These are phyloP conservation scores for Aspergillus sparsus DNA, from an alignment of 495 filamentous ascomycete species.

Conservation along the genomic window DNA sequence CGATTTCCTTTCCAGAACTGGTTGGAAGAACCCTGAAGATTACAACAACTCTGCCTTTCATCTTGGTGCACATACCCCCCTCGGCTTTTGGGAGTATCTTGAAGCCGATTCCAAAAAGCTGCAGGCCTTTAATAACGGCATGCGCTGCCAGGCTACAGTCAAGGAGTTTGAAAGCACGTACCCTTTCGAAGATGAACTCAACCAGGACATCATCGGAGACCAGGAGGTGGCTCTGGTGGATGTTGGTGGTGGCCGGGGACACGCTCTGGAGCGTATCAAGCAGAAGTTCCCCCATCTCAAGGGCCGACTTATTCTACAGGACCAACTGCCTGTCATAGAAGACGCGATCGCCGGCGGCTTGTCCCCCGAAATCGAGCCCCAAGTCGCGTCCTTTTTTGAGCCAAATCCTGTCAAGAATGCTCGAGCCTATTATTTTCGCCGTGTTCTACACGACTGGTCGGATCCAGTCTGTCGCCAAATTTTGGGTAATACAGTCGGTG, in stretches of 20 bases:
- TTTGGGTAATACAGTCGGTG: conserved; percentile 40
- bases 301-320: conserved; percentile 49
- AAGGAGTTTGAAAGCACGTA: conserved; percentile 7
- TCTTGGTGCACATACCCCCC: not conserved
- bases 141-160: not conserved
- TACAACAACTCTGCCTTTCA: not conserved
- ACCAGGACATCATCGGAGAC: conserved; percentile 10
- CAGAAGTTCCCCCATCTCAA: conserved; percentile 29
- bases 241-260: conserved; percentile 48
- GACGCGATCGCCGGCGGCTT: conserved; percentile 48
- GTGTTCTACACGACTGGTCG: conserved; percentile 50
- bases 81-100: not conserved
- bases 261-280: conserved; percentile 41
- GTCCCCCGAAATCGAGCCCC: conserved; percentile 29
- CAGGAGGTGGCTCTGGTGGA: conserved; percentile 48
- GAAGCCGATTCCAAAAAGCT: not conserved
- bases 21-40: not conserved
- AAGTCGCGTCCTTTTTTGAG: conserved; percentile 48
- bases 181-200: conserved; percentile 15
- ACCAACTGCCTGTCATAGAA: conserved; percentile 38
- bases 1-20: not conserved
- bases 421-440: conserved; percentile 28
- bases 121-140: not conserved
- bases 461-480: conserved; percentile 41
- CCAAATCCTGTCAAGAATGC: conserved; percentile 43